Percentiles rank a stretch among this genome's conserved stretches.
phyloP scores from a whole-genome alignment of 1,284 basidiomycete species.

The Somion occarium region DNA sequence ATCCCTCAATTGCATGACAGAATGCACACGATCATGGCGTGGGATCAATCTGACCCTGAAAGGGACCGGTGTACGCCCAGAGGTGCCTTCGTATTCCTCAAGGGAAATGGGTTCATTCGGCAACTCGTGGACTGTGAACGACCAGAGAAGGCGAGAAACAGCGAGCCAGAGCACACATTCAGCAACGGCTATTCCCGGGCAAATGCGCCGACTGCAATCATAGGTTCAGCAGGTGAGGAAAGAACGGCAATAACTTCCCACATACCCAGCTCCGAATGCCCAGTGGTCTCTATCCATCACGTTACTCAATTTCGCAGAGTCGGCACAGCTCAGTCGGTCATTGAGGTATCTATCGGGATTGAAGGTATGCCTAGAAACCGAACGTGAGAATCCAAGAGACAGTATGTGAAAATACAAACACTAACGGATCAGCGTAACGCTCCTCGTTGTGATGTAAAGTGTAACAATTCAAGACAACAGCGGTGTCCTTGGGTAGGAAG shows the following conservation, averaged over 20 bases:
- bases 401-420: not conserved
- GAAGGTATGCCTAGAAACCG: conserved; percentile 5
- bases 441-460: conserved; percentile 6
- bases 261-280: conserved; percentile 9
- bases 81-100: conserved; percentile 32
- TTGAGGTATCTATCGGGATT: conserved; percentile 9
- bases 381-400: not conserved
- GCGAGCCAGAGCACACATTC: conserved; percentile 31
- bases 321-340: conserved; percentile 1
- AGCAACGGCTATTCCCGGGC: conserved; percentile 29
- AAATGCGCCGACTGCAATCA: conserved; percentile 15
- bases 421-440: conserved; percentile 7
- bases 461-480: conserved; percentile 5
- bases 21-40: conserved; percentile 11
- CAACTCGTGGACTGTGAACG: conserved; percentile 23
- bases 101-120: conserved; percentile 31
- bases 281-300: conserved; percentile 6
- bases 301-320: conserved; percentile 7
- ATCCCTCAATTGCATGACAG: conserved; percentile 3
- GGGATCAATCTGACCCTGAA: conserved; percentile 21
- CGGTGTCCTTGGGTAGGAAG: conserved; percentile 7
- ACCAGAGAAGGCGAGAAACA: conserved; percentile 30
- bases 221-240: not conserved
- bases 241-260: not conserved
- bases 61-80: conserved; percentile 27